Evolutionary conservation across 306 rosid species (phyloP).

Genomic region (Inga leiocalycina): DNA sequence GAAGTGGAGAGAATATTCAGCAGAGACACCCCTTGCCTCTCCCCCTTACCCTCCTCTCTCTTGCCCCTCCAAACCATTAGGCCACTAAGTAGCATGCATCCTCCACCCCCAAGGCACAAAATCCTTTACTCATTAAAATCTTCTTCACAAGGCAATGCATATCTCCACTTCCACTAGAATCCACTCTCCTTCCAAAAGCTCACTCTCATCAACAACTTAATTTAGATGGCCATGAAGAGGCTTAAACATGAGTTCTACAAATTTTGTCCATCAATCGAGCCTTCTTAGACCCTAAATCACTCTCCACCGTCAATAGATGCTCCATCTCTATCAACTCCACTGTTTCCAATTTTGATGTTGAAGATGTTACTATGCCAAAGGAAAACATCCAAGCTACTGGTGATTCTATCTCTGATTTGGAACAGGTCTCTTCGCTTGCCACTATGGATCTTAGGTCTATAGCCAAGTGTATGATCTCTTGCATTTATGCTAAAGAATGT

Average conservation of each 20-base stretch:
- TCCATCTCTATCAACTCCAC: conserved; percentile 55
- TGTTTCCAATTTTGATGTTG: conserved; percentile 53
- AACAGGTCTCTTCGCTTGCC: conserved; percentile 46
- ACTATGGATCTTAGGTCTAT: conserved; percentile 60
- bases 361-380: conserved; percentile 31
- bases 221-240: conserved; percentile 74
- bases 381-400: conserved; percentile 44
- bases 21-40: not conserved
- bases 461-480: conserved; percentile 57
- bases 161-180: too few relatives aligned
- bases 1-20: too few relatives aligned
- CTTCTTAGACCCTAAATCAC: conserved; percentile 47
- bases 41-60: too few relatives aligned
- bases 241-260: conserved; percentile 74
- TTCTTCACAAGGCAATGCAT: too few relatives aligned
- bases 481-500: too few relatives aligned
- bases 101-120: too few relatives aligned
- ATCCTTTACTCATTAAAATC: too few relatives aligned
- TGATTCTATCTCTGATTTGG: conserved; percentile 61
- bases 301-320: conserved; percentile 41
- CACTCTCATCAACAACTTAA: not conserved
- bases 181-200: too few relatives aligned
- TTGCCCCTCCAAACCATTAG: too few relatives aligned
- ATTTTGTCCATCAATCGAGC: conserved; percentile 65
- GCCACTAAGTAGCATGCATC: too few relatives aligned